Evolutionary conservation across 257 asterid species (phyloP), one percentile per base, ranked within the genome.

Genomic region (Galeopsis tetrahit): DNA sequence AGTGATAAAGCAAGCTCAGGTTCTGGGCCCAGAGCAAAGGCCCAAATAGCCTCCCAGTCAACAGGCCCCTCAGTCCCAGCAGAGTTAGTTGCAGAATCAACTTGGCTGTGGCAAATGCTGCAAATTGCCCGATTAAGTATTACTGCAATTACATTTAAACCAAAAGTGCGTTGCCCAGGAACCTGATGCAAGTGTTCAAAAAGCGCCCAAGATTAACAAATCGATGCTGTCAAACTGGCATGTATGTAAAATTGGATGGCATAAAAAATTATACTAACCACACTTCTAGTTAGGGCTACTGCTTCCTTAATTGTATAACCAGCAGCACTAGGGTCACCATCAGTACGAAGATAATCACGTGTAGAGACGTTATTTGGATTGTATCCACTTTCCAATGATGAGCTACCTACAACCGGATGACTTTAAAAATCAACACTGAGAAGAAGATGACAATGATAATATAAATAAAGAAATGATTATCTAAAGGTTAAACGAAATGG

Each of bases 1-100:
- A 92, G 79, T 56, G 90, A 66, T 77, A 95, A 81, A 79, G 97
- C 96, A 79, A 95, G 98, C 84, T 95, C 99, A 4, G 98, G 98
- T 80, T 90, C 97, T 1, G 99, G 99, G 46, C 98, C 99, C 70
- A 95, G 94, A 74, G 92, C 82, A 85, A 90, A 92, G 75, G 98
- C 98, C 99, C 99, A 95, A 58, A 95, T 82, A 76, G 99, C 99
- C 87, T 88, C 88, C 98, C 97, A 92, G 79, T 95, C 97, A 77
- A 78, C 72, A 68, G 69, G 69, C 31, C 69, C 76, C 49, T 75
- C 82, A 55, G 72, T 68, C 53, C 72, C 84, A 75, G 77, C 66
- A 57, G 51, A 72, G 15, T 71, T 67, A 14, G 84, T 80, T 52
- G 83, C 74, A 71, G 75, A 73, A 53, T 74, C 86, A 79, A 74